These are phyloP conservation scores for Penicillium sp. DNA, from an alignment of 2,329 filamentous ascomycete genomes.

Conservation along the genomic window DNA sequence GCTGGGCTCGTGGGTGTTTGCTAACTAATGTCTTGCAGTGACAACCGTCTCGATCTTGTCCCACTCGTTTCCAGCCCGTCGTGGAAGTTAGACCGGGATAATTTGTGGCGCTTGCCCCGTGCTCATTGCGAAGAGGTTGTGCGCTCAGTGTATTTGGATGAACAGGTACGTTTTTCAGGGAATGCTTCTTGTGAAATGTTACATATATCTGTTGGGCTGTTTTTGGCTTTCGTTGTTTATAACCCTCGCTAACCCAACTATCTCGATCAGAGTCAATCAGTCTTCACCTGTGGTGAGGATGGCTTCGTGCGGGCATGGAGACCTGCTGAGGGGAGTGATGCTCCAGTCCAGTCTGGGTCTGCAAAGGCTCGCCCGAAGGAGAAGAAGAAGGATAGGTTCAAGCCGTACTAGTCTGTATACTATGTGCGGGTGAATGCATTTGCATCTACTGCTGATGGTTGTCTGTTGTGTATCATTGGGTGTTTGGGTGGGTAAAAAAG, in stretches of 20 bases:
- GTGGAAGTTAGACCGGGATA: slow-evolving; percentile 43
- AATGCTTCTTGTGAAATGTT: neutral
- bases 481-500: slow-evolving; percentile 5
- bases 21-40: slow-evolving; percentile 26
- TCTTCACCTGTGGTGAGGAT: slow-evolving; percentile 50
- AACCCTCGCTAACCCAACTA: neutral
- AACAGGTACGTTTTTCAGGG: slow-evolving; percentile 37
- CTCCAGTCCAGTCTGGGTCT: slow-evolving; percentile 16
- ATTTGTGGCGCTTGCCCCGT: slow-evolving; percentile 44
- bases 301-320: slow-evolving; percentile 45
- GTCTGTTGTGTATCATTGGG: slow-evolving; percentile 20
- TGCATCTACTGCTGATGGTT: neutral
- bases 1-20: neutral
- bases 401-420: slow-evolving; percentile 35
- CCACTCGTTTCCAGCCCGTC: slow-evolving; percentile 37
- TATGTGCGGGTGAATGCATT: slow-evolving; percentile 5
- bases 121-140: slow-evolving; percentile 52
- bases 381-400: slow-evolving; percentile 41
- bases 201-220: neutral
- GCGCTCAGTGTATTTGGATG: slow-evolving; percentile 47
- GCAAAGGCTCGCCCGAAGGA: slow-evolving; percentile 33
- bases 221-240: neutral
- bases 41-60: slow-evolving; percentile 45
- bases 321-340: slow-evolving; percentile 22
- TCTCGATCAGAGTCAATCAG: slow-evolving; percentile 33